Conservation (phyloP, 129 eudicot genomes). For the Saposhnikovia divaricata region DNA sequence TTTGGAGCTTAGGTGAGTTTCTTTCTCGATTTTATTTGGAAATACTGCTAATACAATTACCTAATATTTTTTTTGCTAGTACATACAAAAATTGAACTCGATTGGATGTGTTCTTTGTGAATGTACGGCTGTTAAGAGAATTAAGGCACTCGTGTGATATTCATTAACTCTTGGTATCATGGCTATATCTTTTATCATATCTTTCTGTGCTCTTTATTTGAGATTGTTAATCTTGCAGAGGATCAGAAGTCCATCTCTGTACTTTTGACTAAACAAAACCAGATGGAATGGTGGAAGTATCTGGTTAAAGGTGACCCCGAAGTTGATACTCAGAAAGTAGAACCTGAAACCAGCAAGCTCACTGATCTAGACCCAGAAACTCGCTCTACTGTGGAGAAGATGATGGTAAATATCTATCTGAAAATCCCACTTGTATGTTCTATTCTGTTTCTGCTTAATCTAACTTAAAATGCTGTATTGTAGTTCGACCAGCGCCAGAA, state of each 20-base stretch:
- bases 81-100: background rate
- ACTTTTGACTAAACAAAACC: constrained; percentile 68
- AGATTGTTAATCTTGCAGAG: constrained; percentile 39
- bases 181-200: background rate
- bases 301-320: constrained; percentile 86
- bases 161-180: background rate
- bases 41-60: background rate
- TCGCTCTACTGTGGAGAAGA: constrained; percentile 85
- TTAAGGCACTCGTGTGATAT: background rate
- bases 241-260: constrained; percentile 64
- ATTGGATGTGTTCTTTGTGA: background rate
- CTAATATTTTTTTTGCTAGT: background rate
- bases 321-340: constrained; percentile 82
- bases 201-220: background rate
- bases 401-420: constrained; percentile 52
- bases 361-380: constrained; percentile 86
- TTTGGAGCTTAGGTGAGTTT: constrained; percentile 76
- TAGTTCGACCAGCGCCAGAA: constrained; percentile 92
- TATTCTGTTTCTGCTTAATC: background rate
- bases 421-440: background rate
- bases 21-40: background rate
- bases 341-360: constrained; percentile 81
- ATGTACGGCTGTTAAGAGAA: background rate
- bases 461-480: background rate
- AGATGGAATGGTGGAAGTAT: constrained; percentile 93